Base-by-base conservation (phyloP, 2,329 filamentous ascomycete genomes). In the Aspergillus nomiae region DNA sequence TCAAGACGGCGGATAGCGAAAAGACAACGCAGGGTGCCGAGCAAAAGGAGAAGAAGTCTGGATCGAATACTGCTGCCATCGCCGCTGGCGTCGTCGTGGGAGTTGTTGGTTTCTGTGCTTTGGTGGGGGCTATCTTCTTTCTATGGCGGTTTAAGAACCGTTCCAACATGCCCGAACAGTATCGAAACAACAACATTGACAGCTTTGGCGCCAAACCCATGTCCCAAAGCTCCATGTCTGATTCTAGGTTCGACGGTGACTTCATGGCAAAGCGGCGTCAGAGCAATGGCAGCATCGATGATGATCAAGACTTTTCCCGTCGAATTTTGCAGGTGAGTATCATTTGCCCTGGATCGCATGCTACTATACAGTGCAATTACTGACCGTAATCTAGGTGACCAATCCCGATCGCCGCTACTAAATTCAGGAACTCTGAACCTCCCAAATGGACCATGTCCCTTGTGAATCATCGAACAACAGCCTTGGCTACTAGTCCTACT, bases 301-400 rank as follows among this genome's bases (percentile, higher is more conserved):
- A 98, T 78, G 96, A 97, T 80, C 89, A 96, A 80, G 94, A 98
- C 78, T 98, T 97, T 82, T 97, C 94, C 66, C 89, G 94, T 81
- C 91, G 92, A 81, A 97, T 98, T 79, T 86, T 98, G 75, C 92
- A 96, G 88, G 94, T 96, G 86, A 69, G 87, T 82, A 53, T 11
- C 11, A 14, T 55, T 32, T 5, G 7, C 54, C 5, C 11, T 56
- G 16, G 3, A 11, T 21, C 28, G 34, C n/a, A 16, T 28, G 4
- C 4, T 16, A 16, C 30, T 26, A 28, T 14, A 19, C 7, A 4
- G 21, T 11, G 21, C 30, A 16, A 21, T 19, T 32, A 34, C 59
- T 50, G 10, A 51, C 26, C 8, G 19, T 21, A 24, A 21, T 6
- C 8, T 55, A 75, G 73, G 74, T 77, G 55, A 76, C 74, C 7